Base-by-base conservation (phyloP, 192 early-diverging fungal genomes). In the Coemansia sp. region DNA sequence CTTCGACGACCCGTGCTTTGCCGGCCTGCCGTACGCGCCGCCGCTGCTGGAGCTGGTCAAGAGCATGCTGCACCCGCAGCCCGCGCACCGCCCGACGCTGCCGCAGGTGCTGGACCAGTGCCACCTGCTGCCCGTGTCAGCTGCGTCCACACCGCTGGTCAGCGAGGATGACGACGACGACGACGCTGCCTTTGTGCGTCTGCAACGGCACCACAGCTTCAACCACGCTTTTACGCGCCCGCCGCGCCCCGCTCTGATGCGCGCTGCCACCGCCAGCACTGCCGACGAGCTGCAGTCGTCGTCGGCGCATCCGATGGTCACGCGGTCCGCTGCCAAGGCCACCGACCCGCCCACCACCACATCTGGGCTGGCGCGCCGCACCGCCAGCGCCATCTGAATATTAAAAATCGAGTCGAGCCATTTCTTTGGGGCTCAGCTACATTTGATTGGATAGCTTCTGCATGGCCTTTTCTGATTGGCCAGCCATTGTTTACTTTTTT, bases 51-150 rank as follows among this genome's bases (percentile, higher is more conserved):
- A 87, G 16, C 61, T 91, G 19, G 86, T 93, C 58, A 76, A 76
- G 44, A 68, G 42, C 46, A 88, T 92, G 87, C 80, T 93, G 35
- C 69, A 83, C 54, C 89, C 89, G 0, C 58, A 81, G 24, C 80
- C 81, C 8, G 54, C 31, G 0, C 53, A 67, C 58, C 81, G 92
- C 14, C 86, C 89, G 6, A 77, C 83, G 21, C 62, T 84, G 27
- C 67, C 75, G 10, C 65, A 68, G 25, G 60, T 92, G 5, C 58
- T 72, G n/a, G 29, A 54, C 44, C 65, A 65, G 50, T 78, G 76
- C 51, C 51, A 54, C 33, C 35, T 68, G 12, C 67, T 58, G 14
- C 56, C 57, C 5, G 49, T 61, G 62, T 33, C 29, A 11, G 56
- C 45, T 3, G 40, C 54, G 16, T 42, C 42, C 6, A 55, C 51